A percentile compares a stretch with the other conserved stretches of the same genome.
These are phyloP conservation scores for Aquilaria agallochum DNA, from an alignment of 441 rosid species.

Conservation along the genomic window DNA sequence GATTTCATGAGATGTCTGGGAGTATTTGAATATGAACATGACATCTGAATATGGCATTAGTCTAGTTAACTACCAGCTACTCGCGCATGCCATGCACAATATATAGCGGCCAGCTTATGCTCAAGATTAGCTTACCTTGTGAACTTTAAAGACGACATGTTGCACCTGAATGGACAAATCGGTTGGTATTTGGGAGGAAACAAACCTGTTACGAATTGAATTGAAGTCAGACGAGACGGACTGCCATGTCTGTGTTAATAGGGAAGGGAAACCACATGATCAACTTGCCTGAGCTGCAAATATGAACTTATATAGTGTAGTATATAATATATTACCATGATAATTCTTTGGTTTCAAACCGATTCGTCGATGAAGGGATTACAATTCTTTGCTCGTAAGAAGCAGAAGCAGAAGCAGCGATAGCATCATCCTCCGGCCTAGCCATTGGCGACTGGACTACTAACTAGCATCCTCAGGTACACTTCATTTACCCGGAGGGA, in stretches of 20 bases:
- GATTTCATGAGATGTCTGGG: constrained; percentile 2
- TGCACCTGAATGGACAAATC: constrained; percentile 65
- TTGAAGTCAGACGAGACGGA: constrained; percentile 4
- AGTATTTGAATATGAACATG: background rate
- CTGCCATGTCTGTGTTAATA: constrained; percentile 4
- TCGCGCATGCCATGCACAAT: background rate
- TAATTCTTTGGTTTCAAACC: constrained; percentile 48
- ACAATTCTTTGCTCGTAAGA: constrained; percentile 38
- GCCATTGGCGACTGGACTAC: constrained; percentile 13
- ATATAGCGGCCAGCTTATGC: background rate
- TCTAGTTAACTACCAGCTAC: background rate
- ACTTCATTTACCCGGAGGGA: background rate
- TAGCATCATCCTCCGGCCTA: constrained; percentile 28
- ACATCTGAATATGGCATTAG: background rate
- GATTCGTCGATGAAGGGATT: constrained; percentile 36
- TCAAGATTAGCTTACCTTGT: constrained; percentile 45
- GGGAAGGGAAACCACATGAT: background rate
- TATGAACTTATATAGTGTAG: background rate
- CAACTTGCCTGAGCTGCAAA: background rate
- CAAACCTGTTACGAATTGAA: constrained; percentile 42
- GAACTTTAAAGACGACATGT: constrained; percentile 57
- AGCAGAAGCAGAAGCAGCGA: constrained; percentile 25
- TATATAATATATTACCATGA: constrained; percentile 42
- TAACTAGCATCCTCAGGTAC: background rate
- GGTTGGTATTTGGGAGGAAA: constrained; percentile 52